Evolutionary conservation across 352 stramenopile genomes (phyloP).

Genomic region (Saprolegnia parasitica): DNA sequence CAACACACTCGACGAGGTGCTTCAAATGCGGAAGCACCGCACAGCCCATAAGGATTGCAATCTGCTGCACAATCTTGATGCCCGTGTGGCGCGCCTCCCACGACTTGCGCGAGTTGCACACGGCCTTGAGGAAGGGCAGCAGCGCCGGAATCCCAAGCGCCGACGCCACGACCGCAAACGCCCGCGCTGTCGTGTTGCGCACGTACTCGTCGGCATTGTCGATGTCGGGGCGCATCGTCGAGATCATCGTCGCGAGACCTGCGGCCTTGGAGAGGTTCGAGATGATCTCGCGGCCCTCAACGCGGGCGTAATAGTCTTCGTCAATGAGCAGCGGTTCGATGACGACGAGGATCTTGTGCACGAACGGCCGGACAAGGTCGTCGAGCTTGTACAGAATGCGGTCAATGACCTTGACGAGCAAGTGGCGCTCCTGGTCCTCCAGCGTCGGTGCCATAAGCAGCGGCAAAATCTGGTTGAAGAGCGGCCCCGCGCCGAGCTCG

Average conservation of each 20-base stretch:
- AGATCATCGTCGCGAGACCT: constrained; percentile 99
- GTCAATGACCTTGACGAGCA: constrained; percentile 99
- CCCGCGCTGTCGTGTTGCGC: constrained; percentile 96
- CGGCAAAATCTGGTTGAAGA: constrained; percentile 99
- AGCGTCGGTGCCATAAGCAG: constrained; percentile 98
- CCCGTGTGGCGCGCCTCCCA: constrained; percentile 99
- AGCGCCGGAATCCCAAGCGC: constrained; percentile 96
- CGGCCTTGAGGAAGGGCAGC: constrained; percentile 98
- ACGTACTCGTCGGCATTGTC: constrained; percentile 99
- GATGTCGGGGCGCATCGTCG: constrained; percentile 98
- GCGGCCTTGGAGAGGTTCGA: constrained; percentile 99
- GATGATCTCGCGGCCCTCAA: constrained; percentile 99
- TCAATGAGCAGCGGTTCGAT: constrained; percentile 99
- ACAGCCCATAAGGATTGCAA: constrained; percentile 98
- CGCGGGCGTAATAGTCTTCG: constrained; percentile 98
- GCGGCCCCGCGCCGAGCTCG: constrained; percentile 93
- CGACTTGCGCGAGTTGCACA: constrained; percentile 97
- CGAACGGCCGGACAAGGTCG: constrained; percentile 97
- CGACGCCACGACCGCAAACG: constrained; percentile 98
- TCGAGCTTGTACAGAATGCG: constrained; percentile 99
- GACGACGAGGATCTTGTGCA: constrained; percentile 99
- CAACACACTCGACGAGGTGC: constrained; percentile 98
- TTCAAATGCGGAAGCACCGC: constrained; percentile 97
- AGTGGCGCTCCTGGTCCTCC: constrained; percentile 98
- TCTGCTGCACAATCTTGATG: constrained; percentile 99